Evolutionary conservation across 768 basidiomycete genomes (phyloP).

Genomic region (Porpolomopsis calyptriformis): DNA sequence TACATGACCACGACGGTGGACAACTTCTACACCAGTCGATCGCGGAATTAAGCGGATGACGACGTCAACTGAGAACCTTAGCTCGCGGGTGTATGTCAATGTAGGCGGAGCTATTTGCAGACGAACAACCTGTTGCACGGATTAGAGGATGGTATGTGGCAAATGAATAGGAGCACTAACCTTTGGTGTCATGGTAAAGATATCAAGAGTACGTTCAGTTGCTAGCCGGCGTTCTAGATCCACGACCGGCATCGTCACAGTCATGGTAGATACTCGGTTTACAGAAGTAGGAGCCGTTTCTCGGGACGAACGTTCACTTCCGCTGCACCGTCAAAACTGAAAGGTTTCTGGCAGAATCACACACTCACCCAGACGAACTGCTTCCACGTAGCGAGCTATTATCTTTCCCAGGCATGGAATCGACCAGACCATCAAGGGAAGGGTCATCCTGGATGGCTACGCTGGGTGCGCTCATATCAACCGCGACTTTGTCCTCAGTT

Average conservation of each 20-base stretch:
- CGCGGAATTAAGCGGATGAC: constrained; percentile 68
- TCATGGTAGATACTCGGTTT: constrained; percentile 41
- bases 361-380: constrained; percentile 47
- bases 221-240: constrained; percentile 77
- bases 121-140: constrained; percentile 56
- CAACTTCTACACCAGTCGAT: constrained; percentile 60
- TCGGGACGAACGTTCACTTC: constrained; percentile 49
- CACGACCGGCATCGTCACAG: constrained; percentile 46
- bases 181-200: constrained; percentile 93
- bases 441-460: constrained; percentile 16
- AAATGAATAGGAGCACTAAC: constrained; percentile 29
- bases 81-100: constrained; percentile 65
- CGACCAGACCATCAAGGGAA: constrained; percentile 16
- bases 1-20: constrained; percentile 71
- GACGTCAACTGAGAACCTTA: constrained; percentile 65
- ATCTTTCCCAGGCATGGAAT: constrained; percentile 31
- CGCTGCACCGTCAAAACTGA: not conserved
- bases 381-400: constrained; percentile 43
- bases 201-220: constrained; percentile 73
- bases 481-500: constrained; percentile 46
- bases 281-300: constrained; percentile 48
- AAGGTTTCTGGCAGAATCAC: not conserved
- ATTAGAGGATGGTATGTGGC: constrained; percentile 3
- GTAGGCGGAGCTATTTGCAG: constrained; percentile 80
- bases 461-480: constrained; percentile 39